Evolutionary conservation across 352 stramenopile genomes (phyloP).

Genomic region (Phytopythium aichiense): DNA sequence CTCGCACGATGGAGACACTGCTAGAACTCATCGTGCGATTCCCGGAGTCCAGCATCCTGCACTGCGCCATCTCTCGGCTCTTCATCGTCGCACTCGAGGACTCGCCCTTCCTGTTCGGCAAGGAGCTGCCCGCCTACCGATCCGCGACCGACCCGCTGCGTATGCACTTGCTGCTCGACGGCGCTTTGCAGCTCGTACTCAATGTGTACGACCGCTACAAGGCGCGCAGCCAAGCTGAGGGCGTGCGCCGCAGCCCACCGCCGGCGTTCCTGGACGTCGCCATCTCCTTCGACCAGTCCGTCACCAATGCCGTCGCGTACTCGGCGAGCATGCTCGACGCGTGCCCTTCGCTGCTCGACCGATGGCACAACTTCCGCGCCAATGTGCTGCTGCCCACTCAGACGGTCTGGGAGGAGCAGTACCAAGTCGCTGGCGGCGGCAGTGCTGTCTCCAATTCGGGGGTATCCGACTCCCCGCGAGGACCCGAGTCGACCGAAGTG

Average conservation of each 20-base stretch:
- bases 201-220: conserved; percentile 23
- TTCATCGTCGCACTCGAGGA: conserved; percentile 81
- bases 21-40: conserved; percentile 92
- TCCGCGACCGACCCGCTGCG: conserved; percentile 47
- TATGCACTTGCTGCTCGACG: conserved; percentile 47
- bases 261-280: conserved; percentile 65
- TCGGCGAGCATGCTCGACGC: conserved; percentile 46
- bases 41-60: conserved; percentile 80
- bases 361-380: conserved; percentile 49
- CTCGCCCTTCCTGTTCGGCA: conserved; percentile 76
- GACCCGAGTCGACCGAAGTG: neutral
- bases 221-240: neutral
- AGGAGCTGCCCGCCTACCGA: conserved; percentile 61
- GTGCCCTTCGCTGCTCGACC: conserved; percentile 23
- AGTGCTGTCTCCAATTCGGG: neutral
- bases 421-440: conserved; percentile 15
- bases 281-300: conserved; percentile 71
- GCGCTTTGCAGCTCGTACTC: conserved; percentile 40
- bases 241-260: conserved; percentile 13
- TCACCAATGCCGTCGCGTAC: conserved; percentile 56
- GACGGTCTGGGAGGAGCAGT: conserved; percentile 64
- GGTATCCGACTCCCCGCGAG: neutral
- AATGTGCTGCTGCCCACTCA: conserved; percentile 51
- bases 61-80: conserved; percentile 54
- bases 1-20: conserved; percentile 36